Evolutionary conservation across 345 rosid species (phyloP), one percentile per base, ranked within the genome.

Genomic region (Nasturtium officinale): DNA sequence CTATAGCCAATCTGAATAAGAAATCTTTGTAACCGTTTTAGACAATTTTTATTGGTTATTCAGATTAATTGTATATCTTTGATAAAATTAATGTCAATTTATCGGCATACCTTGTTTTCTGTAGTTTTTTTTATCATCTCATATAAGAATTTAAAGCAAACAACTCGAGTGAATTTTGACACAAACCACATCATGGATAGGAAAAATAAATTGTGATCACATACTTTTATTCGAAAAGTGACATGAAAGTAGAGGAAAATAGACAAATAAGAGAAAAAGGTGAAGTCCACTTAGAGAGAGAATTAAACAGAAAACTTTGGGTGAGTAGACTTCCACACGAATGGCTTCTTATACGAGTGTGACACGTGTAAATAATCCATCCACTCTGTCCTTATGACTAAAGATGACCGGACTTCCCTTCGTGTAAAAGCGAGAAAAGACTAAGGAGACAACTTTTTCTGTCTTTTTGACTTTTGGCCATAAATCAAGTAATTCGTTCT

Each of bases 261-360:
- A 7, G 67, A 50, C 21, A 62, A 17, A 21, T n/a, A 20, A 40
- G 43, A 48, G 52, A 35, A 35, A 70, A 61, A 40, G 30, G 53
- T 7, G 7, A 61, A 56, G 38, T 61, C 45, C 61, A 61, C 67
- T 61, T 53, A 38, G 16, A 61, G 61, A 72, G 51, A 25, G 51
- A 72, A 72, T 18, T 10, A 54, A 53, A 63, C 40, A n/a, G 16
- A 50, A 28, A 54, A 42, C 47, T 63, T 43, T 63, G 17, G 63
- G 51, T 63, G 70, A 72, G 56, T 63, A 63, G 63, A 53, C 76
- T 62, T 62, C 55, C 69, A 53, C 69, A 62, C 35, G 55, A 53
- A 20, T 53, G 42, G 55, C 69, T 30, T 72, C 55, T 5, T 21
- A 53, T 43, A 21, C 16, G 37, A 53, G 26, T 20, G 11, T 5